Conservation (phyloP, 140 eudicot genomes). For the Bidens hawaiensis region DNA sequence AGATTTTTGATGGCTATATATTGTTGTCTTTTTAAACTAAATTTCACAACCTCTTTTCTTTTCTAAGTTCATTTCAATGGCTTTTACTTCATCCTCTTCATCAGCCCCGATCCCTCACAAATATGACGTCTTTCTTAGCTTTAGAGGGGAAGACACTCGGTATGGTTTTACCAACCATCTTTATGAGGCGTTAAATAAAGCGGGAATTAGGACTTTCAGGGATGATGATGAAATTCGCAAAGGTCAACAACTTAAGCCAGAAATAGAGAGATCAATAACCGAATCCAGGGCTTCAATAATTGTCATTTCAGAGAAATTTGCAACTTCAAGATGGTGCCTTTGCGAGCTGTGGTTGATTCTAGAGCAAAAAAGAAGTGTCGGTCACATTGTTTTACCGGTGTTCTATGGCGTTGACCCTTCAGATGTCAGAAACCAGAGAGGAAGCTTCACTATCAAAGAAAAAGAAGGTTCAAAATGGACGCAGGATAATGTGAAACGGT, state of each 20-base stretch:
- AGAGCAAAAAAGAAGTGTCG: neutral
- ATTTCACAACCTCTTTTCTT: too few species aligned
- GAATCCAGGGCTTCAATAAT: neutral
- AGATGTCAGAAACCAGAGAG: neutral
- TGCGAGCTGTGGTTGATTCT: neutral
- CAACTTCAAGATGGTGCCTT: slow-evolving; percentile 3
- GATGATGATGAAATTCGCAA: neutral
- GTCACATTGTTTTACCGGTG: neutral
- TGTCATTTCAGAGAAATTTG: neutral
- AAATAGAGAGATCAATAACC: neutral
- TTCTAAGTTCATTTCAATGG: too few species aligned
- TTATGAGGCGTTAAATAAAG: neutral
- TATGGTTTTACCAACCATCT: neutral
- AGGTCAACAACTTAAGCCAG: slow-evolving; percentile 2
- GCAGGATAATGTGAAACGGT: neutral
- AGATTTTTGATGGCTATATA: too few species aligned
- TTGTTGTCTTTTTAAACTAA: too few species aligned
- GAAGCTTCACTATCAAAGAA: neutral
- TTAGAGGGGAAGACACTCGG: too few species aligned
- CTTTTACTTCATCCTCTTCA: neutral
- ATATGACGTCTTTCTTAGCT: too few species aligned
- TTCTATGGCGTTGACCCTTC: too few species aligned
- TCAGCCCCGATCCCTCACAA: neutral
- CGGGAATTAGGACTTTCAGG: too few species aligned
- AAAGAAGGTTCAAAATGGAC: neutral